These are phyloP conservation scores for Mallotus japonicus DNA, from an alignment of 441 rosid genomes.

Conservation along the genomic window DNA sequence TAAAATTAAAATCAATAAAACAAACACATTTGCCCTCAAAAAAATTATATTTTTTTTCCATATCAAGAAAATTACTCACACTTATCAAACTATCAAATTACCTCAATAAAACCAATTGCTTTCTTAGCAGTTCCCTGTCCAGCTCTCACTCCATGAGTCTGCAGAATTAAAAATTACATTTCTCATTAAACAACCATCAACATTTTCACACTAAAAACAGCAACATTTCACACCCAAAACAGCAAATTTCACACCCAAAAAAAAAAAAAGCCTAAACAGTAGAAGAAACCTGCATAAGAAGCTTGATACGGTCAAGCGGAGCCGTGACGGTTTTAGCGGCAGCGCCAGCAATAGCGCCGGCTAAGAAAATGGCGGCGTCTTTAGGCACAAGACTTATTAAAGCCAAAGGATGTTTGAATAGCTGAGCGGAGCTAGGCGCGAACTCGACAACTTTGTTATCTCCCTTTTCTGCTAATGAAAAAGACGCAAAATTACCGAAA, in stretches of 20 bases:
- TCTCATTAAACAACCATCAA: conserved; percentile 4
- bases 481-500: conserved; percentile 51
- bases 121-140: conserved; percentile 81
- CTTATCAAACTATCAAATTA: conserved; percentile 15
- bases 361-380: conserved; percentile 72
- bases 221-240: conserved; percentile 4
- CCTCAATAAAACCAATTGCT: conserved; percentile 91
- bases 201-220: not conserved
- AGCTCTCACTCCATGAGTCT: conserved; percentile 89
- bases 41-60: too few species aligned
- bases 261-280: not conserved
- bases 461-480: conserved; percentile 56
- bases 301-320: conserved; percentile 95
- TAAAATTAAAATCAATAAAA: too few species aligned
- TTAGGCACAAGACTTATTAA: conserved; percentile 58
- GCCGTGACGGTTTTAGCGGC: conserved; percentile 92
- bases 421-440: conserved; percentile 72
- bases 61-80: too few species aligned
- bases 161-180: not conserved
- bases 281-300: conserved; percentile 81
- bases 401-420: conserved; percentile 74
- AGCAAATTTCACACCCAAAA: not conserved
- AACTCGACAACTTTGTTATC: conserved; percentile 34
- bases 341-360: conserved; percentile 95
- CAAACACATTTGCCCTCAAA: too few species aligned